Percentiles rank a stretch among this genome's conserved stretches.
These are phyloP conservation scores for Acacia confusa DNA, from an alignment of 306 rosid species.

Conservation along the genomic window DNA sequence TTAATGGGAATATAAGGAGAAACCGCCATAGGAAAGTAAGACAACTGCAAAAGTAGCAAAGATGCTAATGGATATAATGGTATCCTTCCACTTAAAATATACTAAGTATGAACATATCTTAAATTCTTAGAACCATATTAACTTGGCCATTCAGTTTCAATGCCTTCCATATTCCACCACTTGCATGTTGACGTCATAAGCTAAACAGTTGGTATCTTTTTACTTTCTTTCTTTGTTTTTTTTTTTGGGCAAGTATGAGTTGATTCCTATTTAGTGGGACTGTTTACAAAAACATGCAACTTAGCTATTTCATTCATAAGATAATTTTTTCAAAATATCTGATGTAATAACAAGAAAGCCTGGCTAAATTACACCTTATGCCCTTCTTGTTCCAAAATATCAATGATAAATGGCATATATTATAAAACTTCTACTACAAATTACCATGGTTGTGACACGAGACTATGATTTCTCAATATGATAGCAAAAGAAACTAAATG, in stretches of 20 bases:
- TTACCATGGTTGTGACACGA: not conserved
- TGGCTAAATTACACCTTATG: not conserved
- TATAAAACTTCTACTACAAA: not conserved
- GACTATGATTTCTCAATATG: not conserved
- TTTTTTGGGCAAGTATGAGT: not conserved
- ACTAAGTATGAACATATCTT: too few relatives aligned
- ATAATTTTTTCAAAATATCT: too few relatives aligned
- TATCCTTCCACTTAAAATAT: not conserved
- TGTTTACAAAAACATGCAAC: not conserved
- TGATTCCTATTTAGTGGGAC: not conserved
- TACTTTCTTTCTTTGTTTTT: not conserved
- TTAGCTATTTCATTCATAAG: too few relatives aligned
- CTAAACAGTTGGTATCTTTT: not conserved
- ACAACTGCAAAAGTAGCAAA: constrained; percentile 6
- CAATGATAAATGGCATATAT: too few relatives aligned
- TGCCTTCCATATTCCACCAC: too few relatives aligned
- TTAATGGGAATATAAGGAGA: not conserved
- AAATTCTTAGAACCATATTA: too few relatives aligned
- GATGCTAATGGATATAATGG: not conserved
- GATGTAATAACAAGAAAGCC: not conserved
- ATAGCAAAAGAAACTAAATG: too few relatives aligned
- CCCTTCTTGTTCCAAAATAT: not conserved
- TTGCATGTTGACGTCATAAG: not conserved
- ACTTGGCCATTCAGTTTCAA: too few relatives aligned
- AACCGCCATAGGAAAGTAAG: not conserved